Base-by-base conservation (phyloP, 176 grass and related monocot genomes). In the Paspalum notatum region DNA sequence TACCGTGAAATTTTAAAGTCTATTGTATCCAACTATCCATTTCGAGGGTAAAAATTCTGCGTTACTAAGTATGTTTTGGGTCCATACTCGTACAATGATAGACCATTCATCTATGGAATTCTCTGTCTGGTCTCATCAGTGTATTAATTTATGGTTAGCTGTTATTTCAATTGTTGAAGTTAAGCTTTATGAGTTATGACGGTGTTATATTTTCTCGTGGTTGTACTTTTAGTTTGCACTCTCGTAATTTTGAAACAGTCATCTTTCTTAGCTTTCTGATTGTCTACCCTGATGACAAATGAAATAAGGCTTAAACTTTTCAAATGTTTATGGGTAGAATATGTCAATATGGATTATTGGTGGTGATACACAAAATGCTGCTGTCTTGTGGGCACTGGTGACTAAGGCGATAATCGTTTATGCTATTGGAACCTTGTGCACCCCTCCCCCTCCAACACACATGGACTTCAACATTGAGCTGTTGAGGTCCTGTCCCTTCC, bases 111-210 rank as follows among this genome's bases (percentile, higher is more conserved):
- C 12, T 44, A 76, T 51, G 80, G 20, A 59, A 78, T 27, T 71
- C 17, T 57, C 66, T 65, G 26, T 71, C 39, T 73, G 50, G 3
- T 25, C 15, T 77, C 9, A 17, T 49, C 43, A 59, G 16, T 66
- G 21, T 43, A 84, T 47, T 62, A 52, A 8, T 70, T 70, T 66
- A 41, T 81, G 8, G 47, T 81, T 71, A 13, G 54, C 63, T 8
- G 8, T 44, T 8, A 71, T 22, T 85, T 12, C 69, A 51, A 51
- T 48, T 76, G 18, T 40, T 57, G 58, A 66, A 22, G 68, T 69
- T 5, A 48, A 55, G 14, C 12, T 65, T 20, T 71, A 15, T 24
- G 0, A 13, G 58, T 20, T 71, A 15, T 24, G 0, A 51, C 20
- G 21, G 6, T 45, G 9, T 58, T 73, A 60, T 12, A 67, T 57